Conservation (phyloP, 306 rosid species). For the Adenanthera pavonina region DNA sequence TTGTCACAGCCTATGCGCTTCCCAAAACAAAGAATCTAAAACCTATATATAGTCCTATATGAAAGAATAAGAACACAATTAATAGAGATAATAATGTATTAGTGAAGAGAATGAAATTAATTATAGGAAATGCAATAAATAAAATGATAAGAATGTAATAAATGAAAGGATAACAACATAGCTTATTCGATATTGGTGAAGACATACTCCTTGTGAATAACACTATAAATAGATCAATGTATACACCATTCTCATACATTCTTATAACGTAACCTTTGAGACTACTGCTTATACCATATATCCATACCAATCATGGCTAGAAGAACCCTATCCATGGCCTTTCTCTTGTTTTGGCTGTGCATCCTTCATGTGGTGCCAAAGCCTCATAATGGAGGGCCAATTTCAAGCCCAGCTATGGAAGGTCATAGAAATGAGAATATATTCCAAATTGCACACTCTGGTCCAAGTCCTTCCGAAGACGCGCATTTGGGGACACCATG, state of each 20-base stretch:
- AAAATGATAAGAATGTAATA: no score
- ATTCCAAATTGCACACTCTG: constrained; percentile 18
- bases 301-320: background rate
- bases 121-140: no score
- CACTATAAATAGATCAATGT: background rate
- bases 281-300: no score
- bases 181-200: no score
- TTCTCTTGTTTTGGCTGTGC: background rate
- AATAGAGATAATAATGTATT: no score
- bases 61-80: no score
- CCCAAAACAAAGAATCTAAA: no score
- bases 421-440: constrained; percentile 6
- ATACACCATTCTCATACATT: background rate
- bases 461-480: constrained; percentile 55
- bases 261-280: background rate
- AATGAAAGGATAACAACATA: no score
- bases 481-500: constrained; percentile 36
- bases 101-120: no score
- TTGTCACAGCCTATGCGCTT: no score
- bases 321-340: background rate
- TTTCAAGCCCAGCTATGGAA: constrained; percentile 2
- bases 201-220: background rate
- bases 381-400: background rate
- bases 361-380: background rate
- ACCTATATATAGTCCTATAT: no score